Evolutionary conservation across 1,284 basidiomycete genomes (phyloP), one percentile per base, ranked within the genome.

Genomic region (Xerocomus nothofagi): DNA sequence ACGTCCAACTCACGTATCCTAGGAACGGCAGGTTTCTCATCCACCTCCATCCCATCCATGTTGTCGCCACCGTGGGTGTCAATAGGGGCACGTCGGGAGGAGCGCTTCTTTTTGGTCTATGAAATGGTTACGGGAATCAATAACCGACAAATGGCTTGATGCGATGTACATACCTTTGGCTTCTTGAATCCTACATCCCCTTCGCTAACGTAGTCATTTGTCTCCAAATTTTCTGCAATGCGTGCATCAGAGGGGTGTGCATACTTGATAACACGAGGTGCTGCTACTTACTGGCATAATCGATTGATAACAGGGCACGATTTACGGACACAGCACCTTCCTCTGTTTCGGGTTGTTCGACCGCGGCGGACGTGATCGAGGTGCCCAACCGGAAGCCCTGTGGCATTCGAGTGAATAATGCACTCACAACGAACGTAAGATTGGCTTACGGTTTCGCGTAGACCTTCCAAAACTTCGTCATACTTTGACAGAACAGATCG

Each of bases 111-210:
- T 76, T 94, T 97, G 27, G 86, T 89, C 90, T 95, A n/a, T 32
- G 12, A 27, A 17, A 49, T 18, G n/a, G 29, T 26, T 27, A 21
- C 4, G 15, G 3, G 4, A 17, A 43, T 62, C 7, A 38, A 51
- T 57, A 29, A 38, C 26, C 40, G 31, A 47, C 9, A 27, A 32
- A 34, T 17, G 11, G 23, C n/a, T 42, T 17, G 6, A 39, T 23
- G 34, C 27, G 41, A 45, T 30, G 60, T 70, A 49, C n/a, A n/a
- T 53, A 86, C 90, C 79, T 95, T 98, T 4, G 84, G 82, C 70
- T 95, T 97, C 73, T 95, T 98, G 75, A 98, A 98, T 1, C 91
- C 93, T 17, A 86, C 73, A 54, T 98, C 93, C 3, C 93, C 93
- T 66, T 94, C 92, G 66, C 92, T 82, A 12, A 94, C 69, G 61